Base-by-base conservation (phyloP, 2,329 filamentous ascomycete species). In the Helotiales sp. region DNA sequence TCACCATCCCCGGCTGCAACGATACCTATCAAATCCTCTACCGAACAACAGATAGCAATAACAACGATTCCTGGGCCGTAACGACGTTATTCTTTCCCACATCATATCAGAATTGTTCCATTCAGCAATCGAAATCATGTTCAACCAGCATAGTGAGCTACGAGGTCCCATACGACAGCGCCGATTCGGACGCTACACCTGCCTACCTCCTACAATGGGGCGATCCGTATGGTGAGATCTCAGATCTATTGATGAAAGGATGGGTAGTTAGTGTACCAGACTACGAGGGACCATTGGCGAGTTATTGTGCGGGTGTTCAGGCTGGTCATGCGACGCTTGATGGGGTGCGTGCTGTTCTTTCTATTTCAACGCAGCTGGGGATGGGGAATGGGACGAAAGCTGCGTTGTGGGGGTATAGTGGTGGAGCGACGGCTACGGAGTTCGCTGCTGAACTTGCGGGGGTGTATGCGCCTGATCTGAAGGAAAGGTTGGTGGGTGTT, bases 321-420 rank as follows among this genome's bases (percentile, higher is more conserved):
- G 25, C 52, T 10, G 64, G 62, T 2, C 53, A 62, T 38, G 47
- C 58, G 9, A 59, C 54, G 4, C 34, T 66, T 17, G 63, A 66
- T 33, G 51, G 56, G 5, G 19, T 66, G 1, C 62, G 62, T 25
- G 63, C 62, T 24, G 56, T 61, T 1, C 36, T 64, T 3, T 46
- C 29, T 12, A 47, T 36, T 29, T 47, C 46, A 17, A 10, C 17
- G 13, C 25, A 48, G 9, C 33, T 25, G 33, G 55, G 17, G 46
- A 25, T 30, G 19, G 29, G 22, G 24, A 57, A n/a, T 24, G 19
- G 57, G 10, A 46, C 46, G 7, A 31, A 33, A 2, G 46, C 51
- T 52, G 60, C 60, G 4, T 15, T 83, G 52, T 84, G 79, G 79
- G 82, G 82, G 0, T 85, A 83, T 67, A 81, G 78, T 0, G 82